phyloP scores from a whole-genome alignment of 345 rosid genomes.

The Dipteronia dyeriana region DNA sequence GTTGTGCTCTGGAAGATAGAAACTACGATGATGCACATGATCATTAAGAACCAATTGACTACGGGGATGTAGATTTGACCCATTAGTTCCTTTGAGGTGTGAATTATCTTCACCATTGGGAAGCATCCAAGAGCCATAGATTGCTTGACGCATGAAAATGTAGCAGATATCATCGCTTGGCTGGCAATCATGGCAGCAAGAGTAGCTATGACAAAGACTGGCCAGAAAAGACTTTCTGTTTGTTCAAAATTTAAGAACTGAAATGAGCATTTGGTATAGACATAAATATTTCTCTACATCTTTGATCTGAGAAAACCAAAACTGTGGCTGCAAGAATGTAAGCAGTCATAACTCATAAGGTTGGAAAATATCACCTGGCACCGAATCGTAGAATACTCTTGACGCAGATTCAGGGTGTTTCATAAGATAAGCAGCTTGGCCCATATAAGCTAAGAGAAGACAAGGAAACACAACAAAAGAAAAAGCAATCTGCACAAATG shows the following conservation, averaged over 20 bases:
- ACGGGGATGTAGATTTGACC: slow-evolving; percentile 95
- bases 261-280: slow-evolving; percentile 3
- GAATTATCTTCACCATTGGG: slow-evolving; percentile 92
- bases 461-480: slow-evolving; percentile 87
- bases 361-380: slow-evolving; percentile 61
- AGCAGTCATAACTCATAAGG: neutral
- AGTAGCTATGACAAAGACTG: slow-evolving; percentile 78
- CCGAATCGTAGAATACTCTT: slow-evolving; percentile 84
- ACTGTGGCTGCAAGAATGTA: neutral
- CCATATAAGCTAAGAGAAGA: slow-evolving; percentile 92
- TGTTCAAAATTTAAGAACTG: slow-evolving; percentile 19
- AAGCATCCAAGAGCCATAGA: slow-evolving; percentile 98
- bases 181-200: slow-evolving; percentile 96
- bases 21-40: slow-evolving; percentile 86
- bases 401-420: slow-evolving; percentile 59
- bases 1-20: slow-evolving; percentile 85
- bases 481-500: slow-evolving; percentile 69
- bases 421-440: slow-evolving; percentile 90
- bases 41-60: slow-evolving; percentile 90
- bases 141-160: slow-evolving; percentile 93
- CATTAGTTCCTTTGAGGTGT: slow-evolving; percentile 80
- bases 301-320: neutral
- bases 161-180: slow-evolving; percentile 99
- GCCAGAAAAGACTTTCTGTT: slow-evolving; percentile 86
- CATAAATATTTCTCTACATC: neutral